These are phyloP conservation scores for Mycena chlorophos DNA, from an alignment of 768 basidiomycete genomes.

Conservation along the genomic window DNA sequence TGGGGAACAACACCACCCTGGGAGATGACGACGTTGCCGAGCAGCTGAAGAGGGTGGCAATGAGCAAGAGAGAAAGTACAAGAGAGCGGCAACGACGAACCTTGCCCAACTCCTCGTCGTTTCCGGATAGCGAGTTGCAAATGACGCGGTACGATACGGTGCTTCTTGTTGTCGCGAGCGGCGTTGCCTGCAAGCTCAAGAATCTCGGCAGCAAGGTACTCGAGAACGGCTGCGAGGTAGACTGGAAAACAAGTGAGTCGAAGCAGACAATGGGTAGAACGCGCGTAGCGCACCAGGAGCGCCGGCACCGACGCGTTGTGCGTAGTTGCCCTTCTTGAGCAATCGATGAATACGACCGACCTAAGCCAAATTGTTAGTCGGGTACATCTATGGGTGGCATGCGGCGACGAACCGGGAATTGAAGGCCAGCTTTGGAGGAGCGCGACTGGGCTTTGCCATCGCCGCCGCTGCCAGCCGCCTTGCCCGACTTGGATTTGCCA, in stretches of 20 bases:
- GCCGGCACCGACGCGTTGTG: constrained; percentile 76
- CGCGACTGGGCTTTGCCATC: constrained; percentile 57
- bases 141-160: constrained; percentile 86
- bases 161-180: constrained; percentile 73
- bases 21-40: constrained; percentile 86
- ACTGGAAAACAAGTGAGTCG: constrained; percentile 38
- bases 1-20: constrained; percentile 80
- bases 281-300: constrained; percentile 53
- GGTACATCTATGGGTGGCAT: no score
- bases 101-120: constrained; percentile 64
- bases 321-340: constrained; percentile 76
- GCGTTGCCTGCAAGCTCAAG: constrained; percentile 83
- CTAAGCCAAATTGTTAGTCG: no score
- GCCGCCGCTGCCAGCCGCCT: constrained; percentile 38
- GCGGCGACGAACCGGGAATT: no score
- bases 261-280: not conserved
- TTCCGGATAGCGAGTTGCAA: constrained; percentile 83
- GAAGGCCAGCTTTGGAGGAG: constrained; percentile 63
- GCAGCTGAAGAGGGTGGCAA: constrained; percentile 44
- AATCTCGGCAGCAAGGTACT: constrained; percentile 83
- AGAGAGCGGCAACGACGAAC: constrained; percentile 36
- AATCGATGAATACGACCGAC: constrained; percentile 82
- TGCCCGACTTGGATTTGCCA: constrained; percentile 35
- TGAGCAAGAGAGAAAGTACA: constrained; percentile 24
- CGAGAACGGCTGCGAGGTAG: constrained; percentile 81